These are phyloP conservation scores for Phytophthora sp. DNA, from an alignment of 352 stramenopile genomes.

Conservation along the genomic window DNA sequence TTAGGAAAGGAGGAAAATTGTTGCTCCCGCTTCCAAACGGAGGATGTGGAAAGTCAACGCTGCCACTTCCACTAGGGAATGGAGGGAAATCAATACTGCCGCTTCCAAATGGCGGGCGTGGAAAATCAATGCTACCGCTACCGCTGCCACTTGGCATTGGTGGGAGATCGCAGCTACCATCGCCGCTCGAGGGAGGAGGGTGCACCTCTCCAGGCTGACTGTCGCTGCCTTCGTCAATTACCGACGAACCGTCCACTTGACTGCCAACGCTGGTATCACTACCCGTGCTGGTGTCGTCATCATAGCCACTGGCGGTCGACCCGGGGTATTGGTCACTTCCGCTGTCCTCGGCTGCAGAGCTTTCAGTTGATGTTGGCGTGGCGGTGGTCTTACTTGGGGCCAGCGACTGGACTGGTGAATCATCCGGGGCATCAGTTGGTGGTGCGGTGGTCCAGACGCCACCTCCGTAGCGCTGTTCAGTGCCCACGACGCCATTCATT, in stretches of 20 bases:
- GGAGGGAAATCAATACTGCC: background rate
- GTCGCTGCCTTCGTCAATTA: background rate
- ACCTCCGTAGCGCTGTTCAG: slow-evolving; percentile 25
- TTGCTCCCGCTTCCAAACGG: background rate
- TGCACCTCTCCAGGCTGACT: background rate
- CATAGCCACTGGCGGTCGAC: background rate
- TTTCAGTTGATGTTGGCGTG: background rate
- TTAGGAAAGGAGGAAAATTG: background rate
- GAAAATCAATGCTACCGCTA: background rate
- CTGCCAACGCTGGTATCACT: slow-evolving; percentile 1
- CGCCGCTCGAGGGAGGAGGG: background rate
- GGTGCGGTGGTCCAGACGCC: slow-evolving; percentile 10
- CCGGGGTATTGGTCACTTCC: background rate
- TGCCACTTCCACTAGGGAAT: background rate
- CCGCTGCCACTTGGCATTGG: slow-evolving; percentile 1
- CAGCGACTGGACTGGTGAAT: background rate
- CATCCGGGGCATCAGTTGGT: background rate
- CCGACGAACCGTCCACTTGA: background rate
- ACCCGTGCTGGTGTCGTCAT: background rate
- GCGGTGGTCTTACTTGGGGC: background rate
- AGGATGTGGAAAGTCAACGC: background rate
- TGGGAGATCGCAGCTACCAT: slow-evolving; percentile 7
- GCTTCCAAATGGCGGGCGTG: background rate
- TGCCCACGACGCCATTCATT: slow-evolving; percentile 14
- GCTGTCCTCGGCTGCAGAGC: background rate